Percentiles rank a stretch among this genome's conserved stretches.
Evolutionary conservation across 140 eudicot species (phyloP).

Genomic region (Oenanthe javanica): DNA sequence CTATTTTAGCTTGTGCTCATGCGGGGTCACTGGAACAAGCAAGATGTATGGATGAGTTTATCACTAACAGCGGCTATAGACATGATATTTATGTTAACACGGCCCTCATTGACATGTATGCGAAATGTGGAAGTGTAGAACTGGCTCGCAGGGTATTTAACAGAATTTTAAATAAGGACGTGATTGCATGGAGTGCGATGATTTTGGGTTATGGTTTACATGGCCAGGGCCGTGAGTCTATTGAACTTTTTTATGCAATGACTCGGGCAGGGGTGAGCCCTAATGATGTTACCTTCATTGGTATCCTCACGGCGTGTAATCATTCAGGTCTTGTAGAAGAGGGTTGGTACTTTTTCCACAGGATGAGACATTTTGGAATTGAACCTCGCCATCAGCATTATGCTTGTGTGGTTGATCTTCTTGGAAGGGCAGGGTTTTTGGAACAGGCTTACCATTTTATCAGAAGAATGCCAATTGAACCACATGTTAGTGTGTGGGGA

Average conservation of each 20-base stretch:
- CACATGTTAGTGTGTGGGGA: slow-evolving; percentile 75
- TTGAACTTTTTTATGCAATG: slow-evolving; percentile 54
- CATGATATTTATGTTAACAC: slow-evolving; percentile 46
- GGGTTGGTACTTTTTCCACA: slow-evolving; percentile 56
- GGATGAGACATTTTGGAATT: slow-evolving; percentile 47
- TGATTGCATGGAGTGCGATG: slow-evolving; percentile 86
- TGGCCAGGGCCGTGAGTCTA: slow-evolving; percentile 60
- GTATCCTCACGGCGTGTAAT: slow-evolving; percentile 75
- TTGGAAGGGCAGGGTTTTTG: slow-evolving; percentile 75
- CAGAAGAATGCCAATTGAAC: slow-evolving; percentile 50
- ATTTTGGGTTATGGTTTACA: slow-evolving; percentile 77
- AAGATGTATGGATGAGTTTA: slow-evolving; percentile 46
- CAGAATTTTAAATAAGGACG: slow-evolving; percentile 40
- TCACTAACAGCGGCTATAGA: slow-evolving; percentile 24
- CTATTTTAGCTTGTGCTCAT: slow-evolving; percentile 65
- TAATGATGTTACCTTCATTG: slow-evolving; percentile 70
- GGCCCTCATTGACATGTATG: slow-evolving; percentile 82
- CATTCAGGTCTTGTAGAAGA: slow-evolving; percentile 74
- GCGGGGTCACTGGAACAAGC: slow-evolving; percentile 66
- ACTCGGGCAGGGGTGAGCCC: slow-evolving; percentile 39
- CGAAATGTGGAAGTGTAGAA: slow-evolving; percentile 73
- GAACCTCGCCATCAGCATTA: slow-evolving; percentile 70
- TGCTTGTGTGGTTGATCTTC: slow-evolving; percentile 69
- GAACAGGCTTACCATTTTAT: slow-evolving; percentile 53
- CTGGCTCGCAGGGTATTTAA: slow-evolving; percentile 54